Base-by-base conservation (phyloP, 1,284 basidiomycete species). In the Pterulicium gracile region DNA sequence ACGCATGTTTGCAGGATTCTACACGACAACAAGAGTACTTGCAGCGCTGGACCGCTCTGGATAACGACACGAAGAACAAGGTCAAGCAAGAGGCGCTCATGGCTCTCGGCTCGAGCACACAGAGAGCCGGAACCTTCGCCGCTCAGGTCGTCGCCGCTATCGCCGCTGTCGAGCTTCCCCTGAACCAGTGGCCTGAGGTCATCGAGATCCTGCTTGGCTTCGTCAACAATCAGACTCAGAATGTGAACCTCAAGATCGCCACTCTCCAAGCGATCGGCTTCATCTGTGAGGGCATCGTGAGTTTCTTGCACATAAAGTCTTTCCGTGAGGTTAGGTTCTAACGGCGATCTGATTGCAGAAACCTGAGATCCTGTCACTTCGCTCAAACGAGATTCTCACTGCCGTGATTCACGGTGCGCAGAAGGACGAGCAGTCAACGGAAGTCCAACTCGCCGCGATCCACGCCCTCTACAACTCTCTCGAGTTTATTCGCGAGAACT, bases 361-460 rank as follows among this genome's bases (percentile, higher is more conserved):
- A 79, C 90, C 93, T 18, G 90, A 95, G 55, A 85, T 94, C 51
- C 67, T 99, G 50, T 81, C 82, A 44, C 62, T 88, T 46, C 84
- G 92, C 58, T 91, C 95, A 5, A 98, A 99, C 61, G 93, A 98
- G 66, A 98, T 99, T 58, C 70, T 98, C 47, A 99, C 96, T 17
- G 95, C 95, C 17, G 96, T 99, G 50, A 95, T 99, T 47, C 94
- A 98, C 61, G 96, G 96, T 18, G 95, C 94, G 24, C 78, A 94
- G 49, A 96, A 96, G 66, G 96, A 98, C 55, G 95, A 98, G 63
- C 77, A 88, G 1, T 92, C 88, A n/a, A 56, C 76, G 22, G 93
- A 97, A 1, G 95, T 98, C 15, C 96, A 98, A 58, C 70, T 88
- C n/a, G 91, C 95, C 36, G 96, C 96, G 5, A 85, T 98, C 56